These are phyloP conservation scores for Ascomycota sp. DNA, from an alignment of 2,329 filamentous ascomycete genomes.

Conservation along the genomic window DNA sequence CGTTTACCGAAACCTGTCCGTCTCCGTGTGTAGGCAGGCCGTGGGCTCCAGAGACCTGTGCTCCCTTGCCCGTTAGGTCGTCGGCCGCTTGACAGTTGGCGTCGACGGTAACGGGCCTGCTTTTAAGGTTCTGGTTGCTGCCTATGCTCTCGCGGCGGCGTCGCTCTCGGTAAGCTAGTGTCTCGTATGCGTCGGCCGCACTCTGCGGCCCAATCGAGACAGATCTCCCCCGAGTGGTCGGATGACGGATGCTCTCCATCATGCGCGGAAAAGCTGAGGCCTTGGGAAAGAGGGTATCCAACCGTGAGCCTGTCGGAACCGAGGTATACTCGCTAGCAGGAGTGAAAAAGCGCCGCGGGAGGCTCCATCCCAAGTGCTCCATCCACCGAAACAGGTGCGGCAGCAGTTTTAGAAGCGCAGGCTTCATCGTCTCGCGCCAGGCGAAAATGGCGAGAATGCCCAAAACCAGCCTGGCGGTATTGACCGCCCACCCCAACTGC, in stretches of 20 bases:
- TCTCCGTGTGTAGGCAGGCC: slow-evolving; percentile 34
- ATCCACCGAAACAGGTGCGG: slow-evolving; percentile 75
- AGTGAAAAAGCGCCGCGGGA: slow-evolving; percentile 79
- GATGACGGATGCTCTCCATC: slow-evolving; percentile 60
- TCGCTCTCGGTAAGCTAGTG: slow-evolving; percentile 66
- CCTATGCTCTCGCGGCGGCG: slow-evolving; percentile 30
- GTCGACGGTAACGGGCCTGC: slow-evolving; percentile 18
- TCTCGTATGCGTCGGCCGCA: slow-evolving; percentile 88
- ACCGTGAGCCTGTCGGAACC: slow-evolving; percentile 43
- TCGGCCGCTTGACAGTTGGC: slow-evolving; percentile 17
- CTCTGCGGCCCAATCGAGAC: slow-evolving; percentile 87
- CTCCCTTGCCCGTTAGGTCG: slow-evolving; percentile 16
- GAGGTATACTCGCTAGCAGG: slow-evolving; percentile 76
- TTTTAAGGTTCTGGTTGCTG: slow-evolving; percentile 26
- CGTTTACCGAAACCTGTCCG: slow-evolving; percentile 53
- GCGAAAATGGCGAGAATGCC: slow-evolving; percentile 69
- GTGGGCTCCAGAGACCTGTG: slow-evolving; percentile 22
- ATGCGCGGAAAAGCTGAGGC: slow-evolving; percentile 73
- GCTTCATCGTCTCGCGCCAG: slow-evolving; percentile 82
- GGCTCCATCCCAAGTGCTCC: slow-evolving; percentile 52
- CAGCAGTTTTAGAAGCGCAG: slow-evolving; percentile 49
- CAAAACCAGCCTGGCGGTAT: slow-evolving; percentile 45
- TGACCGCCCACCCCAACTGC: slow-evolving; percentile 40
- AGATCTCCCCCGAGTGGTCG: slow-evolving; percentile 45
- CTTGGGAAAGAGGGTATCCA: slow-evolving; percentile 72